Evolutionary conservation across 164 flowering plant genomes (phyloP).

Genomic region (Euptelea pleiosperma): DNA sequence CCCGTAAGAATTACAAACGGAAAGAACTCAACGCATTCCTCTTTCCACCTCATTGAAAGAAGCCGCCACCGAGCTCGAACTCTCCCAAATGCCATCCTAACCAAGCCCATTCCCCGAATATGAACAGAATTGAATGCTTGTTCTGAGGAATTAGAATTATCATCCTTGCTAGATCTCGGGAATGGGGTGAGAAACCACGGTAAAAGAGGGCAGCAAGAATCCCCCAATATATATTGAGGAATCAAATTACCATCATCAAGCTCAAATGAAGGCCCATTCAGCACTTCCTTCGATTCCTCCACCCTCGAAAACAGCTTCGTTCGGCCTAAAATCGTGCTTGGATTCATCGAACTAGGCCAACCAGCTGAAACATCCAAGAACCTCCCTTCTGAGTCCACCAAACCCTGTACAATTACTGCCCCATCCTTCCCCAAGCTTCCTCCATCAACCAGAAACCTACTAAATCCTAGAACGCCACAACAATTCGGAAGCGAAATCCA

Average conservation of each 20-base stretch:
- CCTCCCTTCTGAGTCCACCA: conserved; percentile 79
- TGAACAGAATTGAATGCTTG: conserved; percentile 56
- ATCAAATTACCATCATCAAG: conserved; percentile 37
- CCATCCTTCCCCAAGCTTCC: conserved; percentile 34
- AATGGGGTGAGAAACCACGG: conserved; percentile 79
- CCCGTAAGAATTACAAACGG: conserved; percentile 57
- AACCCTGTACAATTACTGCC: conserved; percentile 57
- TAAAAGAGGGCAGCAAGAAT: conserved; percentile 60
- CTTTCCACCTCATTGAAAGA: conserved; percentile 51
- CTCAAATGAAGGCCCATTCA: conserved; percentile 40
- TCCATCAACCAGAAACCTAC: conserved; percentile 39
- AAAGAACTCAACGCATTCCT: conserved; percentile 45
- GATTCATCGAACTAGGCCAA: conserved; percentile 56
- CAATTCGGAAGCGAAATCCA: conserved; percentile 69
- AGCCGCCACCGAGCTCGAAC: conserved; percentile 56
- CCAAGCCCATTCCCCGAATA: conserved; percentile 42
- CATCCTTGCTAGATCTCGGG: conserved; percentile 14
- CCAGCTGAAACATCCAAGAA: conserved; percentile 87
- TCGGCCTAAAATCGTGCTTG: conserved; percentile 40
- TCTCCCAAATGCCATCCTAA: conserved; percentile 46
- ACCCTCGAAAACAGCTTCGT: conserved; percentile 46
- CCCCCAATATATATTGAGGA: conserved; percentile 68
- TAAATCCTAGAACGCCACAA: conserved; percentile 61
- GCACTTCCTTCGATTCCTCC: conserved; percentile 48
- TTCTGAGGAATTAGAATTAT: conserved; percentile 25